Base-by-base conservation (phyloP, 768 basidiomycete genomes). In the Leucocoprinus leucothites region DNA sequence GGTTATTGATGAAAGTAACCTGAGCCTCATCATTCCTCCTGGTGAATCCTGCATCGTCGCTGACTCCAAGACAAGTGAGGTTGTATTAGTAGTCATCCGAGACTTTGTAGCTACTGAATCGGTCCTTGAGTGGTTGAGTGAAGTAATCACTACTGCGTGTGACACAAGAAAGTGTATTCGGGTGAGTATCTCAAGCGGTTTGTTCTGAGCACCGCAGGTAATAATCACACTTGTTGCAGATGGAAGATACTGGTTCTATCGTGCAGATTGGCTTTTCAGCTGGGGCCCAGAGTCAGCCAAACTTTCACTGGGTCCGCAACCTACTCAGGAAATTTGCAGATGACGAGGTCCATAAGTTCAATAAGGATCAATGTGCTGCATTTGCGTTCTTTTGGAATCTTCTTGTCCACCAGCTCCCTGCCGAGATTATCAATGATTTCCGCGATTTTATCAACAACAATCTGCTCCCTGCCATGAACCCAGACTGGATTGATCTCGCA, bases 261-360 rank as follows among this genome's bases (percentile, higher is more conserved):
- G 38, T 50, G 2, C 55, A 54, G 18, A 41, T 57, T 4, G 59
- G 60, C 9, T 62, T 57, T 36, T 61, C 60, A 4, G 60, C 63
- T 16, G 58, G 60, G 7, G 43, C 51, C 1, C 40, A 49, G 2
- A 57, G 53, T n/a, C 3, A 14, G 21, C 60, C 60, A 31, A 18
- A 18, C 1, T 61, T 65, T 35, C 36, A 61, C 16, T 63, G 62
- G 60, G 64, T 57, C 6, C 18, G 51, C 1, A 64, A 64, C 13
- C 6, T 64, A 2, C 9, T 28, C 14, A 36, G 22, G 3, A 40
- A 48, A 26, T 22, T 25, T 11, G 26, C 44, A 16, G 11, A 41
- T 7, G 49, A 54, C 1, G 34, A 44, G 14, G 38, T 57, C 31
- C 22, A 26, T 16, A 25, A 46, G 3, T 47, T 58, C 25, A 35